Evolutionary conservation across 2,329 filamentous ascomycete species (phyloP), one percentile per base, ranked within the genome.

Genomic region (Ceratocystiopsis minuta): DNA sequence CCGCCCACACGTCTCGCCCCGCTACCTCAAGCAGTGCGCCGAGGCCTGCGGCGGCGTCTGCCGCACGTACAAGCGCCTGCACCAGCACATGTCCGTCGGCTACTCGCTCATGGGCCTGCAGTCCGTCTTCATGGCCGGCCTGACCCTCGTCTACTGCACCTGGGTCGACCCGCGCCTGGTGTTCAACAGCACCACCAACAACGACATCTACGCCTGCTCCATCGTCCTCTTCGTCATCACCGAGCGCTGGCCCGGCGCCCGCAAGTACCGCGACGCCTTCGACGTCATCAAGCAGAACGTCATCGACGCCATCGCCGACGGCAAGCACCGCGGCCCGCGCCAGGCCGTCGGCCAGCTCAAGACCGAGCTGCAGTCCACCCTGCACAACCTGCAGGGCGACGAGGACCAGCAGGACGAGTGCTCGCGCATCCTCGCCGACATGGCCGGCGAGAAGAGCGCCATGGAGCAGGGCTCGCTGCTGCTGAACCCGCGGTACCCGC

Each of bases 191-290:
- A 37, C 16, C 36, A 36, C 0, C 39, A 34, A 20, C 36, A 37
- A 37, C 5, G 39, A 44, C 17, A 37, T 44, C 2, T 34, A 37
- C 6, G 54, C 54, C 36, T 57, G 54, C 34, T 54, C 55, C 36
- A 48, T 55, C 1, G 49, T 57, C 7, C 38, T 57, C 7, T 56
- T 56, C 36, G 54, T 57, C 41, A 51, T 57, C 28, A 53, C 54
- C 2, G 54, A 56, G 36, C 54, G 53, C 2, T 57, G 55, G 34
- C 53, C 54, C 3, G 55, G 53, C 7, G 54, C 54, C 2, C 46
- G 52, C 17, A 55, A 54, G 38, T 57, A 57, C 33, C 51, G 54
- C 5, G 54, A 57, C 43, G 49, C 55, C 1, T 57, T 57, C 34
- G 54, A 57, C 46, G 53, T 54, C 10, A 53, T 57, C 18, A 55